phyloP scores from a whole-genome alignment of 2,329 filamentous ascomycete species.

The Trichoderma koningiopsis region DNA sequence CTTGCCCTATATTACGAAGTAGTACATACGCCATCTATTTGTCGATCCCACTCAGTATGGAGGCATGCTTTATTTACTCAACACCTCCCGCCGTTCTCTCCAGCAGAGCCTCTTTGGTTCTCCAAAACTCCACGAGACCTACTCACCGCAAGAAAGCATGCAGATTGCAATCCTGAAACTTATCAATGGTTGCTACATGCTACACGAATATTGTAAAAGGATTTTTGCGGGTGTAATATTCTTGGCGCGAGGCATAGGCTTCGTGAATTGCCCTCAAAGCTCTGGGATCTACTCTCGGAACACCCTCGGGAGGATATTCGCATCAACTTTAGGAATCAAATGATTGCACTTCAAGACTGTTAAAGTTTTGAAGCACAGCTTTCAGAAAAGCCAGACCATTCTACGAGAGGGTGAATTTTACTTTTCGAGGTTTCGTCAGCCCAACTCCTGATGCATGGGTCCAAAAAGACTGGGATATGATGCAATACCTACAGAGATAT shows the following conservation, averaged over 20 bases:
- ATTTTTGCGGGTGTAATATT: no score
- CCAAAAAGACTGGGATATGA: slow-evolving; percentile 31
- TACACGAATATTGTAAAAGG: no score
- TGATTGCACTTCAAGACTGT: no score
- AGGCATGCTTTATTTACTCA: neutral
- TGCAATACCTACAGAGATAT: slow-evolving; percentile 28
- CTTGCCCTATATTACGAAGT: no score
- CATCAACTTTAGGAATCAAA: no score
- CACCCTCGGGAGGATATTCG: no score
- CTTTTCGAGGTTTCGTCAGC: slow-evolving; percentile 26
- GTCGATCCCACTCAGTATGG: neutral
- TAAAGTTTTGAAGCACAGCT: no score
- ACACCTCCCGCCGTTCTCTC: neutral
- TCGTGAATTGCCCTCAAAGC: no score
- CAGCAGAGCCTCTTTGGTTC: neutral
- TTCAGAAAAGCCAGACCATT: no score
- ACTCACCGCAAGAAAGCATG: slow-evolving; percentile 24
- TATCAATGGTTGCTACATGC: slow-evolving; percentile 28
- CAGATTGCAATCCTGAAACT: slow-evolving; percentile 20
- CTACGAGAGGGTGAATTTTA: slow-evolving; percentile 45
- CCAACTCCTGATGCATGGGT: neutral
- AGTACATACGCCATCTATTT: neutral
- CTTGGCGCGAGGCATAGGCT: no score
- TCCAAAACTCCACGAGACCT: slow-evolving; percentile 24
- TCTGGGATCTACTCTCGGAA: no score